Base-by-base conservation (phyloP, 106 monocot species). In the Iris macrosiphon region DNA sequence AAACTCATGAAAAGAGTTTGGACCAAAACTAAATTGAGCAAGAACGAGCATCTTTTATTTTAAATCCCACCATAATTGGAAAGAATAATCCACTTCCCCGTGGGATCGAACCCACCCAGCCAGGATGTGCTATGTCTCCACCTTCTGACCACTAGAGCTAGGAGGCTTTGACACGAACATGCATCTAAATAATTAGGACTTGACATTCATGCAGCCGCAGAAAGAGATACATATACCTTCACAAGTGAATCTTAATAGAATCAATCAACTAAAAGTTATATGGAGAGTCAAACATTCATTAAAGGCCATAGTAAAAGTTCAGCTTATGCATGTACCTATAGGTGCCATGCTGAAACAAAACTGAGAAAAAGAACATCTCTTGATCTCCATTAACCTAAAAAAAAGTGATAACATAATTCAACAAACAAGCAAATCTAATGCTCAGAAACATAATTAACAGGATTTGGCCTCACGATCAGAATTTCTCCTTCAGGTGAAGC, bases 401-500 rank as follows among this genome's bases (percentile, higher is more conserved):
- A 25, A 64, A 59, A 31, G 31, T 23, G 28, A 42, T 37, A 35
- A 28, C 54, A 21, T 2, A 48, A 47, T 62, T 39, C 6, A 9
- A 31, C 16, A 5, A 46, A 40, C 35, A 40, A 51, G 37, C 28
- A 52, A 52, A 3, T 27, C 4, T 1, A 51, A 50, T 19, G 29
- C n/a, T 13, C 50, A 28, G 15, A 8, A 7, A 0, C 26, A 50
- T 23, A 24, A 41, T 41, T 16, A 6, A 41, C 40, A 40, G 41
- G 62, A 30, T 31, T 50, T 47, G 3, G 21, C 29, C 28, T 59
- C 75, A 85, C 90, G 65, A 78, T 25, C 51, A 91, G 38, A 32
- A 91, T 46, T 66, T 91, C 81, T 52, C 90, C 90, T 51, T 81
- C 81, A 75, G 72, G 55, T 50, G 90, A 85, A 60, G 68, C 51